These are phyloP conservation scores for Talinum fruticosum DNA, from an alignment of 148 eudicot genomes.

Conservation along the genomic window DNA sequence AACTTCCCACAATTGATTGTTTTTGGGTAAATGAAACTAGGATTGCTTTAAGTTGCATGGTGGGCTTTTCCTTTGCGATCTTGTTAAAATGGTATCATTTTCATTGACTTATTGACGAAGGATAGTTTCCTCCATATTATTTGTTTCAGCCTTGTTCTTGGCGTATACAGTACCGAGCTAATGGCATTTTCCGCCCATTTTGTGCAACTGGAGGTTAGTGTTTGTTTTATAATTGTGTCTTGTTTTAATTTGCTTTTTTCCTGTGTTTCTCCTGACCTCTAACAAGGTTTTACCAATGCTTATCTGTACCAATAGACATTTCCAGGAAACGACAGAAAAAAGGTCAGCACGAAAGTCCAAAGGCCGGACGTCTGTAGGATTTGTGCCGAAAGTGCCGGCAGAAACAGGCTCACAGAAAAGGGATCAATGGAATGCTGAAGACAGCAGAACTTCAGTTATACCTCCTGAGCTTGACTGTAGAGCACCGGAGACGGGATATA, in stretches of 20 bases:
- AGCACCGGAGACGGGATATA: slow-evolving; percentile 33
- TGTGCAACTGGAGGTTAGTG: slow-evolving; percentile 71
- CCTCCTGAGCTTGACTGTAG: slow-evolving; percentile 29
- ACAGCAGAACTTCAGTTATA: slow-evolving; percentile 31
- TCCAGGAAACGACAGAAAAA: slow-evolving; percentile 55
- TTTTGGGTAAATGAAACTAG: not conserved
- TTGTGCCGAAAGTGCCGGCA: slow-evolving; percentile 56
- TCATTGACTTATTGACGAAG: slow-evolving; percentile 11
- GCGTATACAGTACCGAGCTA: slow-evolving; percentile 33
- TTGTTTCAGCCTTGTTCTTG: slow-evolving; percentile 50
- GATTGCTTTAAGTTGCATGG: not conserved
- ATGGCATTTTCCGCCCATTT: slow-evolving; percentile 41
- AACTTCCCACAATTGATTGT: not conserved
- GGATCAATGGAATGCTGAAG: slow-evolving; percentile 39
- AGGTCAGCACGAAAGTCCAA: slow-evolving; percentile 47
- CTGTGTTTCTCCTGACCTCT: not conserved
- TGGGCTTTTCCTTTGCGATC: not conserved
- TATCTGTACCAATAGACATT: slow-evolving; percentile 41
- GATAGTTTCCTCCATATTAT: slow-evolving; percentile 4
- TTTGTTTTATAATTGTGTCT: slow-evolving; percentile 5
- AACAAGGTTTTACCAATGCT: slow-evolving; percentile 10
- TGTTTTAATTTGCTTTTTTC: not conserved
- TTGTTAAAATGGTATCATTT: slow-evolving; percentile 10
- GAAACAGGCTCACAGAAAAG: slow-evolving; percentile 43
- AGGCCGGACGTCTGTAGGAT: slow-evolving; percentile 56